Percentiles rank a stretch among this genome's conserved stretches.
Evolutionary conservation across 768 basidiomycete genomes (phyloP).

Genomic region (Gyrodon lividus): DNA sequence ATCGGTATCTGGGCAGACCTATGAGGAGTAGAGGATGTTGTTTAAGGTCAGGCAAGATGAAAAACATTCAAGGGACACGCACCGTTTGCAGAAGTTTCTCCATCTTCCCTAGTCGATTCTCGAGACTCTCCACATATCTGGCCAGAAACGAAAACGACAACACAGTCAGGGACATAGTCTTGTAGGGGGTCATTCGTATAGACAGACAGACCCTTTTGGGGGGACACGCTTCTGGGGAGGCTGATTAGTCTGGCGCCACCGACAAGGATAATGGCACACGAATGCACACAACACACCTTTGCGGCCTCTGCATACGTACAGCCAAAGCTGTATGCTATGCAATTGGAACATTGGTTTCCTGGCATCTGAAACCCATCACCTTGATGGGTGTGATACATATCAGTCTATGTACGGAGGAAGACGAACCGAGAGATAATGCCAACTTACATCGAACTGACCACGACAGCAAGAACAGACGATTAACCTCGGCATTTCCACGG

Average conservation of each 20-base stretch:
- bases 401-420: not conserved
- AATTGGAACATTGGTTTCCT: conserved; percentile 55
- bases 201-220: conserved; percentile 32
- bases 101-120: conserved; percentile 62
- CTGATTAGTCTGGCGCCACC: not conserved
- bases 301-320: conserved; percentile 59
- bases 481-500: no score
- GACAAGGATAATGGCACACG: not conserved
- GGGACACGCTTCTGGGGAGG: conserved; percentile 40
- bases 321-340: conserved; percentile 43
- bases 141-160: not conserved
- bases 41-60: conserved; percentile 3
- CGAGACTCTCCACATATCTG: conserved; percentile 65
- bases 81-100: conserved; percentile 59
- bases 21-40: not conserved
- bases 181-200: not conserved
- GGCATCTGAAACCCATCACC: conserved; percentile 64
- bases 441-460: conserved; percentile 25
- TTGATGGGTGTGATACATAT: conserved; percentile 17
- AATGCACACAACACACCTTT: conserved; percentile 52
- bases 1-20: conserved; percentile 68
- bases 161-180: not conserved
- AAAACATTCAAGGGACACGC: not conserved
- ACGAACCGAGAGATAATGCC: not conserved
- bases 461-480: not conserved